phyloP scores from a whole-genome alignment of 352 stramenopile genomes.

The Pythium rishiriense region DNA sequence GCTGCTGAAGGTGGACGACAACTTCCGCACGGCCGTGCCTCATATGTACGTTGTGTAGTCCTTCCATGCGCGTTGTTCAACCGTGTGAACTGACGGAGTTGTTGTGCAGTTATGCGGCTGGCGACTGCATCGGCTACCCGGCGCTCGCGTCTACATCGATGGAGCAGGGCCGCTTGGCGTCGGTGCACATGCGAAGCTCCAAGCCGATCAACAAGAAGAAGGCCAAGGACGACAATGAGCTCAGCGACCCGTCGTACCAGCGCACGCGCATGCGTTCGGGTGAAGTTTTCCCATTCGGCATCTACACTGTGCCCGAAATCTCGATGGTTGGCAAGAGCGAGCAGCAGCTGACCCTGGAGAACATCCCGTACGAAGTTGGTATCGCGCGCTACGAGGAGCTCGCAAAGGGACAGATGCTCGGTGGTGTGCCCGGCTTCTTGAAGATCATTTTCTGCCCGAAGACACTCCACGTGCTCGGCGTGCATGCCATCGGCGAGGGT shows the following conservation, averaged over 20 bases:
- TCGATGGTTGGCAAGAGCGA: constrained; percentile 91
- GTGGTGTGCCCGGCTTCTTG: constrained; percentile 72
- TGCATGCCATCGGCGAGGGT: constrained; percentile 84
- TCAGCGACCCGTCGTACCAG: constrained; percentile 63
- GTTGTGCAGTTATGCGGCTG: constrained; percentile 76
- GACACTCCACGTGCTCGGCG: constrained; percentile 71
- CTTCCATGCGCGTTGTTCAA: neutral
- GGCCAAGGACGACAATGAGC: constrained; percentile 38
- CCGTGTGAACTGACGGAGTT: constrained; percentile 7
- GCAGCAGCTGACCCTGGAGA: constrained; percentile 80
- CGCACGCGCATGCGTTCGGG: constrained; percentile 83
- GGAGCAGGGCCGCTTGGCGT: constrained; percentile 88
- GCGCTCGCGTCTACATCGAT: constrained; percentile 90
- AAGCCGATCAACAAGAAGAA: constrained; percentile 64
- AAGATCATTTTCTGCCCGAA: constrained; percentile 88
- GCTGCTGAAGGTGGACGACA: constrained; percentile 84
- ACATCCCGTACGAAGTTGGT: constrained; percentile 75
- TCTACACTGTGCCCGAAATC: constrained; percentile 89
- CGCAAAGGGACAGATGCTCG: constrained; percentile 85
- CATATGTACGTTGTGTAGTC: constrained; percentile 68
- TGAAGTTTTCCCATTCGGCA: constrained; percentile 86
- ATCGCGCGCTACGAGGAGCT: constrained; percentile 83
- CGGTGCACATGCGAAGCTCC: constrained; percentile 83
- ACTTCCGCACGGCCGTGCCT: constrained; percentile 85
- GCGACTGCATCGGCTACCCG: constrained; percentile 89